Base-by-base conservation (phyloP, 2,329 filamentous ascomycete genomes). In the Tolypocladium ophioglossoides region DNA sequence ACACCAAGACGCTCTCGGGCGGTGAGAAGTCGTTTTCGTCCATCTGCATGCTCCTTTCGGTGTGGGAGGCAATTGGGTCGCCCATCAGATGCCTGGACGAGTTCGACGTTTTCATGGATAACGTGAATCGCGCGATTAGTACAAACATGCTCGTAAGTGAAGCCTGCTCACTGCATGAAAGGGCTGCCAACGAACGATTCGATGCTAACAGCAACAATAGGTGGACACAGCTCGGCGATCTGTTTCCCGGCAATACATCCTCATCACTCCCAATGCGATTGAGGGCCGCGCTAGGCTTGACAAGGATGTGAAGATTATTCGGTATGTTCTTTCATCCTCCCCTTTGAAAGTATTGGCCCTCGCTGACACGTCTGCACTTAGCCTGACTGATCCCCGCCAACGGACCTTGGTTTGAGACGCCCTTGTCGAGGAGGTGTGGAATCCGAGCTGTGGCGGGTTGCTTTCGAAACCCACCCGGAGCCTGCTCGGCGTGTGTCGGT, bases 31-130 rank as follows among this genome's bases (percentile, higher is more conserved):
- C 92, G 0, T 99, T 97, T 69, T 95, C 91, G 4, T 96, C 92
- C 4, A 95, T 97, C 56, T 99, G 94, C 71, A 80, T 99, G 62
- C 75, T 99, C 53, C 78, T 99, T 35, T 84, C 91, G 2, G 86
- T 99, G 20, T 99, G 94, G 94, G 94, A 99, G 67, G 92, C 94
- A 34, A 99, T 99, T 86, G 92, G 94, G 12, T 95, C 91, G 20
- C 92, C 91, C 0, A 86, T 99, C 57, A 84, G 94, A 53, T 99
- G 94, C 65, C 77, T 99, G 53, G 94, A 99, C 70, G 94, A 99
- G 71, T 99, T 97, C 66, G 94, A 99, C 68, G 94, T 99, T 35
- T 99, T 96, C 76, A 99, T 99, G 94, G 94, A 99, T 71, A 90
- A 87, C 61, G 89, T 97, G 56, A 99, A 99, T 70, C 84, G 94